A percentile compares a stretch with the other conserved stretches of the same genome.
Evolutionary conservation across 192 early-diverging fungal species (phyloP).

Genomic region (Dimargaris cristalligena): DNA sequence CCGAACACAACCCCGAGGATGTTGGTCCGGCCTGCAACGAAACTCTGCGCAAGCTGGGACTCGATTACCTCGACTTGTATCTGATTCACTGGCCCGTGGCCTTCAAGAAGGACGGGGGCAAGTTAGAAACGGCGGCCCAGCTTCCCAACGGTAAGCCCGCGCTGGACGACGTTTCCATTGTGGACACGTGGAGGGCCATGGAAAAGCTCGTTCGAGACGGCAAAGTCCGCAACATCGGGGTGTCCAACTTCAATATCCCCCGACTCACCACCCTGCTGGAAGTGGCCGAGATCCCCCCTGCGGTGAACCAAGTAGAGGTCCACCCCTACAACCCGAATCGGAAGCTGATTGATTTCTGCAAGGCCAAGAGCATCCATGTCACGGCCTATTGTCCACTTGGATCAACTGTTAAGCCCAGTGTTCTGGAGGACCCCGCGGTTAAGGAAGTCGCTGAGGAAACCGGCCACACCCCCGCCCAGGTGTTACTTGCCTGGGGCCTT

Average conservation of each 20-base stretch:
- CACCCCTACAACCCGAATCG: constrained; percentile 57
- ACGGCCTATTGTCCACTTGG: constrained; percentile 64
- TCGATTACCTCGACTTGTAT: constrained; percentile 49
- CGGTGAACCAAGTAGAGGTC: constrained; percentile 56
- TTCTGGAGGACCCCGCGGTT: constrained; percentile 29
- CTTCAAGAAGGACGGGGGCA: constrained; percentile 29
- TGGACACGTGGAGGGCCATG: constrained; percentile 54
- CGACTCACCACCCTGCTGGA: constrained; percentile 38
- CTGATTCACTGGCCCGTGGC: constrained; percentile 40
- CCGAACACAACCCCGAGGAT: constrained; percentile 35
- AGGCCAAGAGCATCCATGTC: constrained; percentile 37
- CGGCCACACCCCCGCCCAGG: constrained; percentile 37
- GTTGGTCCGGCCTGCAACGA: constrained; percentile 34
- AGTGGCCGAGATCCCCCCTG: constrained; percentile 41
- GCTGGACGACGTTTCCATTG: constrained; percentile 29
- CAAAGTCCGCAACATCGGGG: constrained; percentile 40
- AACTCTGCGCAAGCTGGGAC: constrained; percentile 30
- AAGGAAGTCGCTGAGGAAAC: constrained; percentile 32
- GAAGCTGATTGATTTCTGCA: constrained; percentile 38
- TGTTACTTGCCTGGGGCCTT: constrained; percentile 44
- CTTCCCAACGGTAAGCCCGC: constrained; percentile 21
- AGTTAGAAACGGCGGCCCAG: constrained; percentile 13
- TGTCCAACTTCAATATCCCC: constrained; percentile 45
- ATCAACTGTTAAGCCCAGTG: constrained; percentile 25
- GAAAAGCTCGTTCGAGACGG: constrained; percentile 45